Evolutionary conservation across 2,329 filamentous ascomycete genomes (phyloP), one percentile per base, ranked within the genome.

Genomic region (Drechslerella coelobrocha): DNA sequence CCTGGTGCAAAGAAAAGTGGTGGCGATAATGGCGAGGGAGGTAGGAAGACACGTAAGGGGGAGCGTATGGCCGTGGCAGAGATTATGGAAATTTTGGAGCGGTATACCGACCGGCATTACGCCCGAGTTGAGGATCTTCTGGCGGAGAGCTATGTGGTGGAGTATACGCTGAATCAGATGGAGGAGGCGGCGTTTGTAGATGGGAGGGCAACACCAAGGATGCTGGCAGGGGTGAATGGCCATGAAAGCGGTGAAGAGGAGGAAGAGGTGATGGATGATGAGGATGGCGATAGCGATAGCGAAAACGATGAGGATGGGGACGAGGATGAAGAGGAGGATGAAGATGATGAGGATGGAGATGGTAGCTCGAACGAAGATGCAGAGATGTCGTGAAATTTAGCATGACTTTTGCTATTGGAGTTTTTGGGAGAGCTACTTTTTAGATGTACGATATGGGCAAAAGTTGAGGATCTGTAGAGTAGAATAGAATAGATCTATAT

Each of bases 31-130:
- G 76, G 72, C 57, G 71, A 55, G 51, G 55, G 23, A 43, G 73
- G 17, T 81, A 80, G 74, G 85, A 37, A 34, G 21, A 41, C n/a
- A 10, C 43, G 37, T 50, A 63, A 56, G 19, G 60, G 68, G 3
- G 66, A 63, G 39, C 61, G 48, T 6, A 68, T 66, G 59, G 37
- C 57, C 2, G 78, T 96, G 76, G 90, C 89, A 77, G 92, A 96
- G 76, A 87, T 99, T 2, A 79, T 97, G 39, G 89, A 93, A 74
- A 93, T 89, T n/a, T 82, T 99, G 66, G 88, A 86, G 75, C 90
- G 89, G 14, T 97, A 99, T 78, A 96, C 92, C 0, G 92, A 97
- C 79, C 85, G 92, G 73, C 94, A 99, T 79, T 97, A 96, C 79
- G 89, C 88, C 79, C 85, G 93, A 60, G 84, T 94, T 75, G 92